These are phyloP conservation scores for Blastocystis hominis DNA, from an alignment of 352 stramenopile species.

Conservation along the genomic window DNA sequence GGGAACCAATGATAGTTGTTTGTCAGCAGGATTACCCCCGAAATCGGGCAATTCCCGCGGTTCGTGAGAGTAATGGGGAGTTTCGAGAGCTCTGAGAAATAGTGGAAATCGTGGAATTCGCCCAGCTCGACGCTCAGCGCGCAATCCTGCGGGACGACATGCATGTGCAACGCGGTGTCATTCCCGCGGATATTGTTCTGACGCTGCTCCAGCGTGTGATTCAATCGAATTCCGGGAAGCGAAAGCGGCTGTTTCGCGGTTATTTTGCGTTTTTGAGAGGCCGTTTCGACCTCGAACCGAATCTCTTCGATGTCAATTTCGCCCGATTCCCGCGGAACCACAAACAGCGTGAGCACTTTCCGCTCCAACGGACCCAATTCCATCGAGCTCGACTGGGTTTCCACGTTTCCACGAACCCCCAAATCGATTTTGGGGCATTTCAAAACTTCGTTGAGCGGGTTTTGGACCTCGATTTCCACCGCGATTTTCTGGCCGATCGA, in stretches of 20 bases:
- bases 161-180: not conserved
- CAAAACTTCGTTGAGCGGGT: not conserved
- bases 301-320: not conserved
- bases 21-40: not conserved
- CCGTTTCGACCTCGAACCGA: not conserved
- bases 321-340: not conserved
- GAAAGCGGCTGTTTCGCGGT: not conserved
- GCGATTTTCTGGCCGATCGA: not conserved
- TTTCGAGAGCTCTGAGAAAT: not conserved
- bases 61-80: not conserved
- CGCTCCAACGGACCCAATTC: not conserved
- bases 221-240: not conserved
- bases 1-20: conserved; percentile 6
- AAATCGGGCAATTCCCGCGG: not conserved
- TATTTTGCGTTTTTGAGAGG: not conserved
- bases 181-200: not conserved
- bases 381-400: not conserved
- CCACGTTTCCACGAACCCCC: not conserved
- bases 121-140: not conserved
- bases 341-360: not conserved
- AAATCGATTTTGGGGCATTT: not conserved
- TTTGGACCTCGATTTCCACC: not conserved
- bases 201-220: conserved; percentile 11
- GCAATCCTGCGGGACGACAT: not conserved
- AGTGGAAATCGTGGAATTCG: not conserved